Conservation (phyloP, 2,329 filamentous ascomycete genomes). For the Cladophialophora chaetospira region DNA sequence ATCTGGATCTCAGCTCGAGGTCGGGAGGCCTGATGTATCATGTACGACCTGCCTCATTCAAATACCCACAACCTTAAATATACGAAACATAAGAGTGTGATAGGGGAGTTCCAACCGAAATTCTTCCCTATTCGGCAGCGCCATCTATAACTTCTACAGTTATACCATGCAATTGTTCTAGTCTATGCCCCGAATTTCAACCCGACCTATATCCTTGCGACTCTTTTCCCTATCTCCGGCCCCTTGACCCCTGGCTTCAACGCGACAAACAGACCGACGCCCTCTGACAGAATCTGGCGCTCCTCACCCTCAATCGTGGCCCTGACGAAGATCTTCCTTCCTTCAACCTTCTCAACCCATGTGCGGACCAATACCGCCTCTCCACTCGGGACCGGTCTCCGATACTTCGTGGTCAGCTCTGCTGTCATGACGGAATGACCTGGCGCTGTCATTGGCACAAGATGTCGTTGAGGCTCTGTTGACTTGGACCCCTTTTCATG, state of each 20-base stretch:
- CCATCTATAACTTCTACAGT: too few relatives aligned
- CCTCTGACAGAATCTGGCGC: not conserved
- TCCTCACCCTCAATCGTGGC: constrained; percentile 1
- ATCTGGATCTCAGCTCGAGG: constrained; percentile 58
- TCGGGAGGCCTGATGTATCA: constrained; percentile 53
- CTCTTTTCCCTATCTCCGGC: not conserved
- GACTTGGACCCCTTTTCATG: not conserved
- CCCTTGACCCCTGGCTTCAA: not conserved
- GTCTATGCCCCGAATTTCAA: too few relatives aligned
- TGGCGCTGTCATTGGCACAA: constrained; percentile 4
- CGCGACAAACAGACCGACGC: not conserved
- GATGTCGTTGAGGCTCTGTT: not conserved
- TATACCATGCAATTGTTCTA: too few relatives aligned
- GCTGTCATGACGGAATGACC: not conserved
- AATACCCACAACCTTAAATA: constrained; percentile 18
- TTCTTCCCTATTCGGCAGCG: too few relatives aligned
- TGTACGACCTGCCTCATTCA: constrained; percentile 40
- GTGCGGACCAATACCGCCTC: constrained; percentile 3
- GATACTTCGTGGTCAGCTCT: constrained; percentile 5
- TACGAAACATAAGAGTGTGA: constrained; percentile 33
- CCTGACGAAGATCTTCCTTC: constrained; percentile 3
- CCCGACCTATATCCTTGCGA: not conserved
- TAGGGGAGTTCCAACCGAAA: constrained; percentile 29
- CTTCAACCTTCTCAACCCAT: constrained; percentile 6
- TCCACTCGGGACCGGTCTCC: constrained; percentile 4